Evolutionary conservation across 164 flowering plant genomes (phyloP), one percentile per base, ranked within the genome.

Genomic region (Brasenia schreberi): DNA sequence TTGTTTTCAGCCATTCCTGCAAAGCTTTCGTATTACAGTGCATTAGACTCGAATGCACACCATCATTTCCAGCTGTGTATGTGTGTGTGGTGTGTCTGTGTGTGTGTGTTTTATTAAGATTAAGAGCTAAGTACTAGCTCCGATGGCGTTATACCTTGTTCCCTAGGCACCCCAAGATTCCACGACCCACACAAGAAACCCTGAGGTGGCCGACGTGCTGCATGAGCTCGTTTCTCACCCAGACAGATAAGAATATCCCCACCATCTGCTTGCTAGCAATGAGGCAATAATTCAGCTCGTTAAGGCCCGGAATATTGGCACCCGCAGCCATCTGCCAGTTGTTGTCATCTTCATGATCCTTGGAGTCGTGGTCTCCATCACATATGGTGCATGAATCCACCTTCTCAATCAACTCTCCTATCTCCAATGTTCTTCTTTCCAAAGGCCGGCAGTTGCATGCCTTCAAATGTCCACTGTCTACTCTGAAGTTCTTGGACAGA

Each of bases 261-360:
- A 95, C 99, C 99, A 95, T 95, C 68, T 95, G 94, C 75, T 95
- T 95, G 78, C 96, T 84, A 9, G 85, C 71, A 12, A 92, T 64
- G 14, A 95, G 84, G 7, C 80, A 66, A 59, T 88, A 95, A 19
- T 70, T 77, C 74, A 79, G 43, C 33, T 74, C 66, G 16, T 62
- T 66, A 0, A 79, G 63, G 0, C 77, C 59, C 4, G 74, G 16
- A 18, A 74, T 71, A 27, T 64, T 73, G 62, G 70, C 73, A 7
- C 74, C 77, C 6, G 62, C 56, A n/a, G n/a, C n/a, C n/a, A n/a
- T n/a, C n/a, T 49, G 16, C 56, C 16, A 49, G 56, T 16, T 9
- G 33, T 61, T 27, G 11, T 18, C 33, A n/a, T 18, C 63, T 11
- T 18, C 19, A 3, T 23, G 27, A n/a, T 61, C 63, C 12, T 6